Base-by-base conservation (phyloP, 441 rosid species). In the Gossypium schwendimanii region DNA sequence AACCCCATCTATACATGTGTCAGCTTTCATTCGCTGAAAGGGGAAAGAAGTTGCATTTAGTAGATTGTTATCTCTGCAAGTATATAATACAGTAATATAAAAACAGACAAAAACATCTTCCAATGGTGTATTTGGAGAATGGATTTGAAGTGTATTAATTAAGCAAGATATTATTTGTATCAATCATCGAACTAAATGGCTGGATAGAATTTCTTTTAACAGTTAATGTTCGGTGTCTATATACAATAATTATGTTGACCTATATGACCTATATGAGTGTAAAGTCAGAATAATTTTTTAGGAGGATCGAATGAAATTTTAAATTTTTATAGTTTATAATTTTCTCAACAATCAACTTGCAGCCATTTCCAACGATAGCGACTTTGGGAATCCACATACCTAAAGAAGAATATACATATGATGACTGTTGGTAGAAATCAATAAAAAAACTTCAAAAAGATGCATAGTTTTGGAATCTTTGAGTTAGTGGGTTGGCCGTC, bases 401-500 rank as follows among this genome's bases (percentile, higher is more conserved):
- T 28, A 24, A 59, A 31, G 20, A 26, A 28, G 20, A 60, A 60
- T 31, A 50, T 50, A 50, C 0, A 4, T 50, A n/a, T n/a, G 54
- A 49, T 49, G 17, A 49, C 4, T 49, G 17, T n/a, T 49, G 15
- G 6, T 49, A 1, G 54, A n/a, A 1, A 49, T 0, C 17, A 14
- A 15, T 49, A 17, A 49, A 44, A 44, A 44, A 44, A 44, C 47
- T 44, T 7, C 49, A 44, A 50, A 50, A 4, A 50, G 54, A 4
- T 50, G 54, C 7, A 50, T 6, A 50, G 20, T 50, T 50, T 50
- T 50, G 54, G 54, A 15, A 50, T 50, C 9, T 50, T 50, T 50
- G 54, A 50, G 54, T 50, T 50, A 65, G 70, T 65, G 70, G 70
- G 70, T 45, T 54, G 70, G 55, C 55, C 12, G 33, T 65, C 33